Evolutionary conservation across 2,329 filamentous ascomycete genomes (phyloP).

Genomic region (Ustilaginoidea virens): DNA sequence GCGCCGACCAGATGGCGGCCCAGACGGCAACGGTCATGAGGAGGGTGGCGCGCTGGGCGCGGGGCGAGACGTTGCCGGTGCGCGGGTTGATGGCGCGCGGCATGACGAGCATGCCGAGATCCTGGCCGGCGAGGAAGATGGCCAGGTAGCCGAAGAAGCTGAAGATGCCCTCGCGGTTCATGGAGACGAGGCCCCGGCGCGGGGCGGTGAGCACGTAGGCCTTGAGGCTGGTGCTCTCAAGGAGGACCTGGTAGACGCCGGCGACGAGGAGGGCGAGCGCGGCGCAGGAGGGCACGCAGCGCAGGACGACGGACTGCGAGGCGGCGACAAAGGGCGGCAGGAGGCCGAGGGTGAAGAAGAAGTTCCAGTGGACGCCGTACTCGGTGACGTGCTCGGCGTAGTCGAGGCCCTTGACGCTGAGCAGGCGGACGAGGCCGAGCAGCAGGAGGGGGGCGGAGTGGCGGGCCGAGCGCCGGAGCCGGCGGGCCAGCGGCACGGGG

Average conservation of each 20-base stretch:
- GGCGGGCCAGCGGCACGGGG: slow-evolving; percentile 31
- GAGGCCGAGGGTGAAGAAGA: slow-evolving; percentile 90
- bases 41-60: slow-evolving; percentile 38
- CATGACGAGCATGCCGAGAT: slow-evolving; percentile 65
- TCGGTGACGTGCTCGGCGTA: slow-evolving; percentile 96
- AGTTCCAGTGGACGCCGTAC: slow-evolving; percentile 99
- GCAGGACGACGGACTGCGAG: slow-evolving; percentile 56
- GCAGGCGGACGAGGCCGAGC: slow-evolving; percentile 65
- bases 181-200: slow-evolving; percentile 62
- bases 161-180: slow-evolving; percentile 92
- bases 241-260: slow-evolving; percentile 54
- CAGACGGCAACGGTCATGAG: slow-evolving; percentile 49
- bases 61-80: slow-evolving; percentile 21
- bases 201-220: slow-evolving; percentile 71
- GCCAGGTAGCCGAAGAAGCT: slow-evolving; percentile 88
- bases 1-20: slow-evolving; percentile 48
- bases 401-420: slow-evolving; percentile 84
- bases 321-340: slow-evolving; percentile 79
- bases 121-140: slow-evolving; percentile 84
- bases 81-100: slow-evolving; percentile 37
- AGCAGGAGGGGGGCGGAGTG: slow-evolving; percentile 72
- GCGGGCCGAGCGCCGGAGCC: slow-evolving; percentile 52
- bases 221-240: slow-evolving; percentile 68
- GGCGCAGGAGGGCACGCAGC: slow-evolving; percentile 61
- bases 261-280: slow-evolving; percentile 55